phyloP scores from a whole-genome alignment of 2,329 filamentous ascomycete species.

The Fusarium pseudoanthophilum region DNA sequence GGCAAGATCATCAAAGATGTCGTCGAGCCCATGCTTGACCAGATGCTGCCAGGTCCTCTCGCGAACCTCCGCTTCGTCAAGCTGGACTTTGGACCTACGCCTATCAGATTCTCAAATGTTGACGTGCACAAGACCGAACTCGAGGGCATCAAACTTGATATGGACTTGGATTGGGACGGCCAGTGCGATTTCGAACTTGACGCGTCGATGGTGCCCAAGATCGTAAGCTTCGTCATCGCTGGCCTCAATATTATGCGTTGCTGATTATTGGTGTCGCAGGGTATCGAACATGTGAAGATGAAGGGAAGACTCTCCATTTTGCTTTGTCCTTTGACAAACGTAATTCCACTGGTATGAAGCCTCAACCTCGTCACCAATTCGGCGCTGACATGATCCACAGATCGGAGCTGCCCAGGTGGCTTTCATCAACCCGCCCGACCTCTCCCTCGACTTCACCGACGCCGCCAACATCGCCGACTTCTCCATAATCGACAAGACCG shows the following conservation, averaged over 20 bases:
- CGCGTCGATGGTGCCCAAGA: conserved; percentile 41
- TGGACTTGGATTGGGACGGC: conserved; percentile 42
- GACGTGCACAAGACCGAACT: conserved; percentile 41
- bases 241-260: neutral
- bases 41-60: conserved; percentile 41
- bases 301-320: conserved; percentile 38
- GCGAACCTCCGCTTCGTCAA: conserved; percentile 38
- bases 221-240: conserved; percentile 23
- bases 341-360: conserved; percentile 35
- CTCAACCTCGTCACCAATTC: accelerated
- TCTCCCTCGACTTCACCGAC: conserved; percentile 41
- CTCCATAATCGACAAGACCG: conserved; percentile 36
- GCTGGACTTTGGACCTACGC: conserved; percentile 37
- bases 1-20: conserved; percentile 38
- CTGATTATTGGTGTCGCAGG: conserved; percentile 9
- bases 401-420: conserved; percentile 43
- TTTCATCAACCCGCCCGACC: conserved; percentile 39
- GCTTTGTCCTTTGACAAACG: conserved; percentile 39
- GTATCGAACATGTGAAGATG: conserved; percentile 42
- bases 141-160: conserved; percentile 43
- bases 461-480: conserved; percentile 43
- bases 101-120: conserved; percentile 37
- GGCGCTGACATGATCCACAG: conserved; percentile 12
- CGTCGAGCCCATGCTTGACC: conserved; percentile 40
- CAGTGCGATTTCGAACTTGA: conserved; percentile 42